Evolutionary conservation across 768 basidiomycete genomes (phyloP).

Genomic region (Tephrocybe sp.): DNA sequence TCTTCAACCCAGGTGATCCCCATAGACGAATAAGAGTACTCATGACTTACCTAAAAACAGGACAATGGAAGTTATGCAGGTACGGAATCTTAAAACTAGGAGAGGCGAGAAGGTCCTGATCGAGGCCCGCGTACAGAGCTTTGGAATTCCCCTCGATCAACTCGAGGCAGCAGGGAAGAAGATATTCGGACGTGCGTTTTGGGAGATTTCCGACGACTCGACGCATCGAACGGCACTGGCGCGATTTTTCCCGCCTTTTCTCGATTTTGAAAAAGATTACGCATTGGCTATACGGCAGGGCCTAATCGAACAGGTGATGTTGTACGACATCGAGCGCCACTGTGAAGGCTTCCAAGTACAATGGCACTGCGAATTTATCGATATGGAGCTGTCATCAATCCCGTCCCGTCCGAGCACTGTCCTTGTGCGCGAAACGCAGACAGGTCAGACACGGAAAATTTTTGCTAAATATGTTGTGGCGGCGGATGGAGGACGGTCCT

Average conservation of each 20-base stretch:
- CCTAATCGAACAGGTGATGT: slow-evolving; percentile 18
- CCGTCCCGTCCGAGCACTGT: slow-evolving; percentile 7
- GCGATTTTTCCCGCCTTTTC: slow-evolving; percentile 16
- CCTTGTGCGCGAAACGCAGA: slow-evolving; percentile 9
- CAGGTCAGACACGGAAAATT: slow-evolving; percentile 8
- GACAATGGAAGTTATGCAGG: slow-evolving; percentile 17
- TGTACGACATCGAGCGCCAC: slow-evolving; percentile 14
- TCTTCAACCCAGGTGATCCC: slow-evolving; percentile 12
- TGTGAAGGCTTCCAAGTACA: slow-evolving; percentile 15
- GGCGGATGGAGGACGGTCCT: slow-evolving; percentile 15
- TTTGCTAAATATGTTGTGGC: slow-evolving; percentile 12
- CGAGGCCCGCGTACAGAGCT: slow-evolving; percentile 1
- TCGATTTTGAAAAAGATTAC: slow-evolving; percentile 17
- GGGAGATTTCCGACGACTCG: slow-evolving; percentile 14
- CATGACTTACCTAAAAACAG: background rate
- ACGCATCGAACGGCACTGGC: slow-evolving; percentile 12
- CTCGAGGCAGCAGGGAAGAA: slow-evolving; percentile 15
- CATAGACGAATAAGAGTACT: background rate
- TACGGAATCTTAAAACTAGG: background rate
- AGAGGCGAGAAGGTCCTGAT: background rate
- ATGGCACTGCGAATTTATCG: slow-evolving; percentile 15
- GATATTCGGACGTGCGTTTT: slow-evolving; percentile 16
- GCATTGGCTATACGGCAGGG: slow-evolving; percentile 16
- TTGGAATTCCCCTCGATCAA: slow-evolving; percentile 11
- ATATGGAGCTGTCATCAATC: slow-evolving; percentile 9